Evolutionary conservation across 2,329 filamentous ascomycete species (phyloP), one percentile per base, ranked within the genome.

Genomic region (Neonectria magnoliae): DNA sequence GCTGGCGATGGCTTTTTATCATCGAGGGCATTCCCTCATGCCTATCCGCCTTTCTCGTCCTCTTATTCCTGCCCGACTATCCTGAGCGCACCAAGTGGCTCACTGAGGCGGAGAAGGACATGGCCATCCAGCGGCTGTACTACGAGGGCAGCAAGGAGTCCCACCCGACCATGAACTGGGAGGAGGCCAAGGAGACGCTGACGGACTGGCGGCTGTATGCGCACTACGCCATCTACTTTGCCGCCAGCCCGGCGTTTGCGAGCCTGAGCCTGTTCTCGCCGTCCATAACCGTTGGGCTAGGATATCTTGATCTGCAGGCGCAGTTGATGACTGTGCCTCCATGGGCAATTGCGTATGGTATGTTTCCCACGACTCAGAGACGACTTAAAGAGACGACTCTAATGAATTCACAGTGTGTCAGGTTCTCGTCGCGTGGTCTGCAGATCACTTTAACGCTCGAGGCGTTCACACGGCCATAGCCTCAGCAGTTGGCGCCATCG

Each of bases 131-230:
- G 18, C 79, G 84, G 2, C 71, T 87, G n/a, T 75, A 75, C 33
- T 69, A 81, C 36, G 83, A 85, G 65, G 84, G 84, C 38, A 82
- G 82, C 69, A 82, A 85, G 68, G 88, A 88, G 78, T 80, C 83
- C 2, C 88, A 93, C 68, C 85, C 88, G 14, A 84, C 81, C 66
- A 86, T 89, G 72, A 91, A 86, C 1, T 88, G 91, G 77, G 82
- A 80, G 25, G 92, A 94, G 68, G 91, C 89, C 81, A 91, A 88
- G 72, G 84, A 88, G 20, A 93, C 89, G 68, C 81, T 89, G 5
- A 89, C 87, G 63, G 90, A 89, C 70, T 86, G 89, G 77, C 86
- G 86, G 1, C 83, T 93, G 62, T 94, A 93, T 71, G 90, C 89
- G 1, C 84, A 89, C 60, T 91, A 91, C 22, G 72, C 88, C 38